A percentile compares a stretch with the other conserved stretches of the same genome.
These are phyloP conservation scores for Agroathelia rolfsii DNA, from an alignment of 1,284 basidiomycete genomes.

Conservation along the genomic window DNA sequence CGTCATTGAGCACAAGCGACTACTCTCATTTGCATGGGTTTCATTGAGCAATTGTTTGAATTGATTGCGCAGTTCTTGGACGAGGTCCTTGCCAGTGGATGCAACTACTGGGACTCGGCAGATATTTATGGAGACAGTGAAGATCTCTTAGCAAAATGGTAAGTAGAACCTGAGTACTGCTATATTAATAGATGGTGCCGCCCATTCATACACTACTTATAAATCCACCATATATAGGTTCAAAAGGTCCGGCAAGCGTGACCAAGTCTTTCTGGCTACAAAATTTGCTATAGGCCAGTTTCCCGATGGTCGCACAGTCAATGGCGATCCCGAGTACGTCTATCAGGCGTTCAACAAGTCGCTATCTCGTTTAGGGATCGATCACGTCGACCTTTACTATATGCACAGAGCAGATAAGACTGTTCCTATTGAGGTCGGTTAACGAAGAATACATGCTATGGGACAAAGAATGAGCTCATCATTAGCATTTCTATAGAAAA, in stretches of 20 bases:
- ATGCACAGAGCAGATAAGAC: conserved; percentile 31
- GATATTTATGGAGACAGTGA: conserved; percentile 18
- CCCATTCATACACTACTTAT: too few relatives aligned
- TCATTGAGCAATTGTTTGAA: too few relatives aligned
- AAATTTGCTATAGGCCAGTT: conserved; percentile 20
- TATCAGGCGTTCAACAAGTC: conserved; percentile 25
- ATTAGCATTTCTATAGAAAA: conserved; percentile 23
- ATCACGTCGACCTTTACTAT: conserved; percentile 40
- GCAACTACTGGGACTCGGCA: conserved; percentile 20
- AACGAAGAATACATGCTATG: conserved; percentile 7
- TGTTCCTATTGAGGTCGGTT: conserved; percentile 34
- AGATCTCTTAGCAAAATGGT: conserved; percentile 36
- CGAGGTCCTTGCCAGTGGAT: conserved; percentile 13
- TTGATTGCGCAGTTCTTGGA: conserved; percentile 14
- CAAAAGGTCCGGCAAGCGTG: conserved; percentile 32
- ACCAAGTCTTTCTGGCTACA: conserved; percentile 36
- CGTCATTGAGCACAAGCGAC: conserved; percentile 12
- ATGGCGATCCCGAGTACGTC: conserved; percentile 26
- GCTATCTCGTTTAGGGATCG: conserved; percentile 30
- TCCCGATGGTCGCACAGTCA: conserved; percentile 11
- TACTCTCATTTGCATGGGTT: too few relatives aligned
- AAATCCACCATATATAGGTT: conserved; percentile 22
- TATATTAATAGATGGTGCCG: conserved; percentile 1
- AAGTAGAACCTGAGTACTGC: conserved; percentile 1
- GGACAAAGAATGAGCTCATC: too few relatives aligned